Evolutionary conservation across 257 asterid species (phyloP).

Genomic region (Solanum tarijense): DNA sequence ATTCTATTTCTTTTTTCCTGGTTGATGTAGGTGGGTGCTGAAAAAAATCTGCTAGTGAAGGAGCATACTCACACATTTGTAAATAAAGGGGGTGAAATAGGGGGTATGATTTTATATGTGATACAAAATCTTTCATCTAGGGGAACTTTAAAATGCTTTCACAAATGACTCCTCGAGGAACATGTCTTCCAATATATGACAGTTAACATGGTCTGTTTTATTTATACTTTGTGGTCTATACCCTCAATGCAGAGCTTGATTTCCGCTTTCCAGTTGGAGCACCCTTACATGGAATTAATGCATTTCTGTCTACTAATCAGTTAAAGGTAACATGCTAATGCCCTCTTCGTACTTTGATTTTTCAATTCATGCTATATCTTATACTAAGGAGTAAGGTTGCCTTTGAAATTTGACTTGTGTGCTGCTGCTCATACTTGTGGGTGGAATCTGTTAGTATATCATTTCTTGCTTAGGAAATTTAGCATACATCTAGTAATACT

Average conservation of each 20-base stretch:
- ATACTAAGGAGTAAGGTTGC: not conserved
- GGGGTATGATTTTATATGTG: slow-evolving; percentile 48
- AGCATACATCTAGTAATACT: not conserved
- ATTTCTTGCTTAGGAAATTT: not conserved
- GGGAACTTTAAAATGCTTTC: slow-evolving; percentile 1
- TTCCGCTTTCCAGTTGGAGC: slow-evolving; percentile 90
- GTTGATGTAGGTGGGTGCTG: slow-evolving; percentile 73
- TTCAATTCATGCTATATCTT: not conserved
- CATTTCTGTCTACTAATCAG: slow-evolving; percentile 88
- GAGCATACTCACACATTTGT: slow-evolving; percentile 96
- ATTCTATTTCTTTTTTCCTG: slow-evolving; percentile 6
- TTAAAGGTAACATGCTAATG: slow-evolving; percentile 50
- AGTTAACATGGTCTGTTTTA: not conserved
- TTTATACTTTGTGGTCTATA: slow-evolving; percentile 14
- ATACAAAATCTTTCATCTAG: not conserved
- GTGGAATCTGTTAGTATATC: not conserved
- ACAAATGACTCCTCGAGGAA: not conserved
- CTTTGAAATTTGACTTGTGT: not conserved
- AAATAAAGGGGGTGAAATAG: slow-evolving; percentile 89
- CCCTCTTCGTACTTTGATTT: not conserved
- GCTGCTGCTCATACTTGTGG: not conserved
- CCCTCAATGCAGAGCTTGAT: slow-evolving; percentile 84
- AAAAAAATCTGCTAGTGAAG: slow-evolving; percentile 80
- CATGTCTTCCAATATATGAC: not conserved
- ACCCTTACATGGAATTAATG: slow-evolving; percentile 87